Evolutionary conservation across 768 basidiomycete genomes (phyloP).

Genomic region (Trametes coccinea): DNA sequence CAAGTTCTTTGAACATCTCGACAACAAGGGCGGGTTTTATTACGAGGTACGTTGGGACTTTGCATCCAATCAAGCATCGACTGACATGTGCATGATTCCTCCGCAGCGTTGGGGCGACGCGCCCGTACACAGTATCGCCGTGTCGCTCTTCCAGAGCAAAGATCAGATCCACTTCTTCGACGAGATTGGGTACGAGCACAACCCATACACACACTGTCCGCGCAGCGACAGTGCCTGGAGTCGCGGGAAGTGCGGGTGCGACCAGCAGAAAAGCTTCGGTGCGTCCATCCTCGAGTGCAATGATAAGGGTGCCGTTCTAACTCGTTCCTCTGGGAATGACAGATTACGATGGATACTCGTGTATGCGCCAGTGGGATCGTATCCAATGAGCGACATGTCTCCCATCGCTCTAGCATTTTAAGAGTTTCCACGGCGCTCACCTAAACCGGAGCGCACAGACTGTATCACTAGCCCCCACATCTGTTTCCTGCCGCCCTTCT

Average conservation of each 20-base stretch:
- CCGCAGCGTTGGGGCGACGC: conserved; percentile 53
- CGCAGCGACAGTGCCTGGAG: conserved; percentile 37
- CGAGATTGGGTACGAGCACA: conserved; percentile 67
- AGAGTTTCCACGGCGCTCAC: not conserved
- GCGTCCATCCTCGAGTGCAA: too few relatives aligned
- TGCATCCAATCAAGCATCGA: too few relatives aligned
- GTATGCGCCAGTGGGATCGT: conserved; percentile 54
- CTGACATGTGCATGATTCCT: too few relatives aligned
- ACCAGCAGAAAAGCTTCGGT: conserved; percentile 58
- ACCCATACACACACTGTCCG: conserved; percentile 56
- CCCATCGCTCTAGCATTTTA: too few relatives aligned
- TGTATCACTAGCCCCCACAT: too few relatives aligned
- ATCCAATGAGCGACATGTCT: conserved; percentile 6
- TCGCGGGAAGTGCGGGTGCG: conserved; percentile 49
- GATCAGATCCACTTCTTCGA: conserved; percentile 73
- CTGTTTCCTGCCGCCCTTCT: too few relatives aligned
- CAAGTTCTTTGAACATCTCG: conserved; percentile 81
- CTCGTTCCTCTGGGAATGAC: not conserved
- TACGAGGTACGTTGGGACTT: too few relatives aligned
- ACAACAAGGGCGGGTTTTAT: conserved; percentile 85
- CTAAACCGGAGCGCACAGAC: too few relatives aligned
- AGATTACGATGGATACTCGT: conserved; percentile 62
- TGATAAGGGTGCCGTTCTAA: not conserved
- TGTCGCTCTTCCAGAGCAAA: conserved; percentile 47
- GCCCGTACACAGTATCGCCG: conserved; percentile 51